These are phyloP conservation scores for Retiboletus fuscus DNA, from an alignment of 1,284 basidiomycete species.

Conservation along the genomic window DNA sequence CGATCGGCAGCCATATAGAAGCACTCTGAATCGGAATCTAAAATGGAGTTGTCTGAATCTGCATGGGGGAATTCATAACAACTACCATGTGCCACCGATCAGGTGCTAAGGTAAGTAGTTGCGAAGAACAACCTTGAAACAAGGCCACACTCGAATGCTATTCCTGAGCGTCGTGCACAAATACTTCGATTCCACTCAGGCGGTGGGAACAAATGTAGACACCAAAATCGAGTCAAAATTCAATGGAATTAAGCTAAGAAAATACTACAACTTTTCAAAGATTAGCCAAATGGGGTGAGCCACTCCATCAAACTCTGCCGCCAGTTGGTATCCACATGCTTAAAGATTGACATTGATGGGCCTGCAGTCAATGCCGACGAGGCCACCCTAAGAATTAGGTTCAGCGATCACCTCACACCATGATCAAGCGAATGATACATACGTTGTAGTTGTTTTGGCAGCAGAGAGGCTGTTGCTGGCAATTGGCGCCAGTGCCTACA, in stretches of 20 bases:
- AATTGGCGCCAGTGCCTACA: too few species aligned
- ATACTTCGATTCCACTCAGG: too few species aligned
- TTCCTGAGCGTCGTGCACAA: too few species aligned
- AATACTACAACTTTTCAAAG: not conserved
- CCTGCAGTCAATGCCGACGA: conserved; percentile 24
- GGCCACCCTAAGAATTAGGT: conserved; percentile 14
- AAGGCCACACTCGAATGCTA: too few species aligned
- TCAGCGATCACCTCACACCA: not conserved
- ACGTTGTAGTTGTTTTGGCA: conserved; percentile 22
- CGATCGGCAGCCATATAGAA: too few species aligned
- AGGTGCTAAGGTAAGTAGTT: too few species aligned
- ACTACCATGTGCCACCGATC: too few species aligned
- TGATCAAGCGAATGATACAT: not conserved
- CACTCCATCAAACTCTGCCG: not conserved
- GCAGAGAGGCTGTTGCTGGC: conserved; percentile 30
- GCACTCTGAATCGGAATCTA: too few species aligned
- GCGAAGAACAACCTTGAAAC: too few species aligned
- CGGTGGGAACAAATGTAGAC: too few species aligned
- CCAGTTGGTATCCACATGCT: not conserved
- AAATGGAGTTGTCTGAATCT: too few species aligned
- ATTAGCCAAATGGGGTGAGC: not conserved
- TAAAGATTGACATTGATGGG: conserved; percentile 27
- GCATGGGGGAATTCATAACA: too few species aligned
- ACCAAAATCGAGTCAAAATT: not conserved
- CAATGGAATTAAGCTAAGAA: not conserved